Evolutionary conservation across 768 basidiomycete genomes (phyloP), one percentile per base, ranked within the genome.

Genomic region (Lanmaoa pseudosensibilis): DNA sequence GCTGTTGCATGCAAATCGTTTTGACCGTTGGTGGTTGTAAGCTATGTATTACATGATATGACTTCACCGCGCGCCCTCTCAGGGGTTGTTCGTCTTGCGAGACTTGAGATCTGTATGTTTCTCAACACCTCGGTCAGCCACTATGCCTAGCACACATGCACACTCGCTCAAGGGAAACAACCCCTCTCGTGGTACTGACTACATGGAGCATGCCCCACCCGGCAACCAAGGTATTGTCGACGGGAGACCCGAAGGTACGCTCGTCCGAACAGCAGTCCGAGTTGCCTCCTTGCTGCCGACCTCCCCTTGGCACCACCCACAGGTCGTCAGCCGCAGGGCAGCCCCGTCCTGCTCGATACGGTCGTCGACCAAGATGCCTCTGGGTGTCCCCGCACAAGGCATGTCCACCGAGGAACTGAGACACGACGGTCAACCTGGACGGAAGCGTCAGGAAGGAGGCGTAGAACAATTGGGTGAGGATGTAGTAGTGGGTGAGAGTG

Each of bases 401-500:
- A 68, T 70, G 74, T 69, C 68, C 33, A 74, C 69, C 62, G 60
- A 63, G 40, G 75, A 77, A 56, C 19, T 61, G 41, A 71, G 70
- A 50, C 76, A 75, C 32, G 71, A 72, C 13, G 73, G 77, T 25
- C 61, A 64, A 33, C 54, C 60, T 40, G 65, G 69, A 19, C 65
- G 71, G 45, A 75, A 73, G 52, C 60, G 57, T 11, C 61, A 64
- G 16, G 54, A 53, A 37, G 60, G 57, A 34, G 69, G 70, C 15
- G 43, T 39, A 11, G 59, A 58, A 8, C 68, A 64, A 18, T 69
- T 61, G 7, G 60, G 59, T 23, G 45, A 58, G 16, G 45, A 54
- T 4, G 11, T 5, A 18, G 11, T 5, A 18, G 45, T 15, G 15
- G 50, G 39, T 10, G 51, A 58, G 33, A 40, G 44, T 2, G 40